Evolutionary conservation across 345 rosid genomes (phyloP).

Genomic region (Eucalyptus virginea): DNA sequence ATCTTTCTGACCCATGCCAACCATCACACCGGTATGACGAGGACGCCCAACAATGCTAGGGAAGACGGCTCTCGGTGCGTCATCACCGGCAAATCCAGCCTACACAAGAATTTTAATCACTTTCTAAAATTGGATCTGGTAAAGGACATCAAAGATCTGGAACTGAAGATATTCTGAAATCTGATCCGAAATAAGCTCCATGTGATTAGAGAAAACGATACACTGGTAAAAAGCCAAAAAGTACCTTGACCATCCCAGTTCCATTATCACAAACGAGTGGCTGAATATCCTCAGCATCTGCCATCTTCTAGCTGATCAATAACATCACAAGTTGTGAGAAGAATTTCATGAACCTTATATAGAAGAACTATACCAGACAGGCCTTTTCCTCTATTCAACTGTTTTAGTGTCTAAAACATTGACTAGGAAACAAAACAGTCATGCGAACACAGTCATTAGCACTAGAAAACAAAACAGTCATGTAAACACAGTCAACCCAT

Average conservation of each 20-base stretch:
- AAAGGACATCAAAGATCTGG: not conserved
- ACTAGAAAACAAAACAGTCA: not conserved
- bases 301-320: constrained; percentile 9
- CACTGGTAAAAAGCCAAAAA: not conserved
- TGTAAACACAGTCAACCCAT: not conserved
- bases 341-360: not conserved
- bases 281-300: constrained; percentile 21
- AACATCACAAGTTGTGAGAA: not conserved
- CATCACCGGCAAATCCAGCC: constrained; percentile 78
- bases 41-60: constrained; percentile 68
- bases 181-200: not conserved
- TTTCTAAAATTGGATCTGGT: not conserved
- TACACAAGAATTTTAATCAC: not conserved
- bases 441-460: not conserved
- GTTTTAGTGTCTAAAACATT: not conserved
- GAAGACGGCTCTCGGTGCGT: constrained; percentile 63
- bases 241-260: constrained; percentile 43
- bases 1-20: constrained; percentile 71
- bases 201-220: not conserved
- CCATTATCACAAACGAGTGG: constrained; percentile 45
- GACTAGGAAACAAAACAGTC: not conserved
- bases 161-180: not conserved
- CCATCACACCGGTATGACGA: constrained; percentile 68
- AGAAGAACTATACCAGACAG: not conserved
- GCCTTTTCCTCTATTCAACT: not conserved